Conservation (phyloP, 2,329 filamentous ascomycete species). For the Microcyclospora tardicrescens region DNA sequence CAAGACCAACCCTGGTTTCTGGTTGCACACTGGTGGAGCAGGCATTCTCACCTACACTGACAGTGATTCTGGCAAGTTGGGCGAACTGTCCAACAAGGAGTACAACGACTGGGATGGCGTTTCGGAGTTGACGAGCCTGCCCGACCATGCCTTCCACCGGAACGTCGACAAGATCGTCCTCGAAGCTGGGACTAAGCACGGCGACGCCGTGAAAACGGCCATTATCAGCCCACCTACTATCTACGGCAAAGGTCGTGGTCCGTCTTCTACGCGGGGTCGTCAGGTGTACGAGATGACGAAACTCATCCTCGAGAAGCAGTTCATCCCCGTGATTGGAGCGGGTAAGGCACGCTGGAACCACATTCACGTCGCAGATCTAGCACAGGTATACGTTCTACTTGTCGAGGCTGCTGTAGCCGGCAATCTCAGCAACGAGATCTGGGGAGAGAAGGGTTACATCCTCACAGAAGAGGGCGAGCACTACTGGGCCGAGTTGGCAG, state of each 20-base stretch:
- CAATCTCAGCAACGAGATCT: conserved; percentile 30
- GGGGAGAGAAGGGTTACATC: conserved; percentile 53
- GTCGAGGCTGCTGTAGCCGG: conserved; percentile 39
- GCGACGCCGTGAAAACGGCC: conserved; percentile 44
- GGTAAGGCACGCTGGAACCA: conserved; percentile 44
- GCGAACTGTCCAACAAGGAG: conserved; percentile 35
- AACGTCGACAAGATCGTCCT: conserved; percentile 58
- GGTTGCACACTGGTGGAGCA: conserved; percentile 44
- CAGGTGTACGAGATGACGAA: conserved; percentile 47
- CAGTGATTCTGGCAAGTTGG: conserved; percentile 32
- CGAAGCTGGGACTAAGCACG: conserved; percentile 31
- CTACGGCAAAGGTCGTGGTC: conserved; percentile 43
- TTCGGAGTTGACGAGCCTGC: conserved; percentile 37
- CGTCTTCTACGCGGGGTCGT: conserved; percentile 40
- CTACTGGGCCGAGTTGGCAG: conserved; percentile 37
- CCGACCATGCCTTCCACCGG: conserved; percentile 48
- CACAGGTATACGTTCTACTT: conserved; percentile 41
- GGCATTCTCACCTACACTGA: conserved; percentile 44
- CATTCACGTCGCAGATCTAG: conserved; percentile 49
- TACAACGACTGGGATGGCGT: conserved; percentile 51
- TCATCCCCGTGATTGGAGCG: conserved; percentile 43
- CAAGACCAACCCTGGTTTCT: conserved; percentile 22
- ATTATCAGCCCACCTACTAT: conserved; percentile 56
- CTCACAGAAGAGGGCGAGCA: conserved; percentile 52
- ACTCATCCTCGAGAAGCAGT: conserved; percentile 38